These are phyloP conservation scores for Stromatinia cepivora DNA, from an alignment of 2,329 filamentous ascomycete species.

Conservation along the genomic window DNA sequence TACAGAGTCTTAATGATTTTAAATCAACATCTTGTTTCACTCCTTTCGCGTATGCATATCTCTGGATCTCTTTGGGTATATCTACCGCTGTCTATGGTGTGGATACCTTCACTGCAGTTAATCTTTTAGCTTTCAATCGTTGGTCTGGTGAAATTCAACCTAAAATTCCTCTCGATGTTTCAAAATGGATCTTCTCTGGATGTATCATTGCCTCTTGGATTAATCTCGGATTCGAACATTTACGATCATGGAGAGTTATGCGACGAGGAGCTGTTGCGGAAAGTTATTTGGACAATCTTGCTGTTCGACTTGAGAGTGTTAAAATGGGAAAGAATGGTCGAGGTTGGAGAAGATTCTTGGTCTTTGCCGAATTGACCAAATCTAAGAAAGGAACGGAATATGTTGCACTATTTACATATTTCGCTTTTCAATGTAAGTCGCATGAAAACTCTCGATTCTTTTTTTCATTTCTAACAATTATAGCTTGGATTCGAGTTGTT, in stretches of 20 bases:
- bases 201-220: conserved; percentile 91
- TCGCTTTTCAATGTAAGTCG: conserved; percentile 60
- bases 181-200: conserved; percentile 92
- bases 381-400: conserved; percentile 73
- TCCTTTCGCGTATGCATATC: conserved; percentile 77
- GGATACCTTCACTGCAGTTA: conserved; percentile 91
- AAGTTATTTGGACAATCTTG: conserved; percentile 86
- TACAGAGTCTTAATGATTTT: conserved; percentile 70
- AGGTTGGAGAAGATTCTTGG: conserved; percentile 80
- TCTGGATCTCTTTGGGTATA: conserved; percentile 77
- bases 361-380: conserved; percentile 71
- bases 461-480: conserved; percentile 25
- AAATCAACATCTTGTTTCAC: conserved; percentile 76
- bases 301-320: conserved; percentile 80
- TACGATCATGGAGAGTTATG: conserved; percentile 79
- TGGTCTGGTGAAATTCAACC: conserved; percentile 86
- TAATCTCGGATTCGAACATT: conserved; percentile 76
- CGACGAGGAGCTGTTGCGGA: conserved; percentile 82
- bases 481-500: conserved; percentile 84
- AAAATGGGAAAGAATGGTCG: conserved; percentile 67
- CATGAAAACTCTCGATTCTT: too few relatives aligned
- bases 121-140: conserved; percentile 81
- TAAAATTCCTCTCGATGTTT: conserved; percentile 71
- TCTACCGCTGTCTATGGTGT: conserved; percentile 84
- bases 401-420: conserved; percentile 70